Conservation (phyloP, 805 yeast species). For the Candida mattraensis region DNA sequence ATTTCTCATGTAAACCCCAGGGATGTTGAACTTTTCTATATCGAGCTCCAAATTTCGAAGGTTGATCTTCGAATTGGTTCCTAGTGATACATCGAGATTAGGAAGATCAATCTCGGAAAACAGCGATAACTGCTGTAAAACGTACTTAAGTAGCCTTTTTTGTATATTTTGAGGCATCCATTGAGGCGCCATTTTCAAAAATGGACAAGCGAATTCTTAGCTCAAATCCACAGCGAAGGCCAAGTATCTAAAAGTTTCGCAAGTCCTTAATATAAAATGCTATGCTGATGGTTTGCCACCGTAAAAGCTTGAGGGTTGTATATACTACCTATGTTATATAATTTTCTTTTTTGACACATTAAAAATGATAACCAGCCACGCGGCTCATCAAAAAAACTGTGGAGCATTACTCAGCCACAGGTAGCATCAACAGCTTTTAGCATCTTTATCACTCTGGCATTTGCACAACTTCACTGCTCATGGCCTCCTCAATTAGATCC, state of each 20-base stretch:
- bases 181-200: slow-evolving; percentile 32
- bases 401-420: background rate
- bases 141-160: slow-evolving; percentile 74
- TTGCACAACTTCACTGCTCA: slow-evolving; percentile 48
- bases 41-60: slow-evolving; percentile 67
- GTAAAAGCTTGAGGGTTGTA: too few species aligned
- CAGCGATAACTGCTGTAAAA: slow-evolving; percentile 75
- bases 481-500: slow-evolving; percentile 62
- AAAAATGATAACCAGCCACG: slow-evolving; percentile 15
- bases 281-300: slow-evolving; percentile 1
- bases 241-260: too few species aligned
- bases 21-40: slow-evolving; percentile 65
- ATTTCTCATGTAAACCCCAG: slow-evolving; percentile 60
- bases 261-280: too few species aligned
- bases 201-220: too few species aligned
- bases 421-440: too few species aligned
- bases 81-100: slow-evolving; percentile 77
- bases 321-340: slow-evolving; percentile 1
- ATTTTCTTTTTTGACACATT: slow-evolving; percentile 11
- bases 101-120: slow-evolving; percentile 77
- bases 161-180: slow-evolving; percentile 90
- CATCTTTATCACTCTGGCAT: slow-evolving; percentile 38
- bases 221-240: too few species aligned
- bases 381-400: slow-evolving; percentile 6
- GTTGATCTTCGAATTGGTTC: slow-evolving; percentile 48